Conservation (phyloP, 441 rosid species). For the Sinapis alba region DNA sequence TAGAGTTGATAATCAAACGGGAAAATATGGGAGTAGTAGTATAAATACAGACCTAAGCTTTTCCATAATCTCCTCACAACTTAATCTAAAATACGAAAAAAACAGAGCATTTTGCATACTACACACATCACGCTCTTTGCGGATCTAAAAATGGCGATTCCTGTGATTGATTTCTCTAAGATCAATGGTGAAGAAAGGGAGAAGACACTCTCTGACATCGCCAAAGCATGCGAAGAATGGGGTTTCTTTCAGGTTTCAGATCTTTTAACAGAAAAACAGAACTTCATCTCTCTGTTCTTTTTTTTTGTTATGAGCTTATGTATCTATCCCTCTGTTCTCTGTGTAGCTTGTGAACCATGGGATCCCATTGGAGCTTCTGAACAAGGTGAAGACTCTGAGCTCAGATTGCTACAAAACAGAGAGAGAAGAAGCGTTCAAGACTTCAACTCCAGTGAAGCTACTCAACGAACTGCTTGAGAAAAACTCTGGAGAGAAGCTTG, state of each 20-base stretch:
- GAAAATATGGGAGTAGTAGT: slow-evolving; percentile 1
- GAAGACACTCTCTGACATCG: slow-evolving; percentile 61
- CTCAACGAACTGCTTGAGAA: slow-evolving; percentile 48
- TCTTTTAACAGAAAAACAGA: not conserved
- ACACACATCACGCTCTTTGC: slow-evolving; percentile 10
- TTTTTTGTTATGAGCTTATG: not conserved
- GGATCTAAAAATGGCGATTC: slow-evolving; percentile 66
- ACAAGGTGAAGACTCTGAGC: slow-evolving; percentile 70
- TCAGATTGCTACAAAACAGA: slow-evolving; percentile 61
- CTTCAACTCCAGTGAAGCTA: slow-evolving; percentile 50
- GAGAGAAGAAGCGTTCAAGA: slow-evolving; percentile 69
- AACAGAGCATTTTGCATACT: slow-evolving; percentile 25
- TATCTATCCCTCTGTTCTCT: not conserved
- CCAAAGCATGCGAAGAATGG: slow-evolving; percentile 79
- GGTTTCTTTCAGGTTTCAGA: slow-evolving; percentile 65
- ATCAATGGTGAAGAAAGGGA: slow-evolving; percentile 70
- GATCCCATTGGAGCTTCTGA: slow-evolving; percentile 64
- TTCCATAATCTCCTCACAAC: slow-evolving; percentile 20
- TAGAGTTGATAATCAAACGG: no score
- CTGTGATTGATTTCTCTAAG: slow-evolving; percentile 86
- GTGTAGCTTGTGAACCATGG: slow-evolving; percentile 83
- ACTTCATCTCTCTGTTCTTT: not conserved
- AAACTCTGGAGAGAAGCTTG: slow-evolving; percentile 56
- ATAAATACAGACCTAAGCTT: slow-evolving; percentile 48
- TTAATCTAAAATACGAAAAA: slow-evolving; percentile 11